Conservation (phyloP, 331 rosid species). For the Arachis monticola region DNA sequence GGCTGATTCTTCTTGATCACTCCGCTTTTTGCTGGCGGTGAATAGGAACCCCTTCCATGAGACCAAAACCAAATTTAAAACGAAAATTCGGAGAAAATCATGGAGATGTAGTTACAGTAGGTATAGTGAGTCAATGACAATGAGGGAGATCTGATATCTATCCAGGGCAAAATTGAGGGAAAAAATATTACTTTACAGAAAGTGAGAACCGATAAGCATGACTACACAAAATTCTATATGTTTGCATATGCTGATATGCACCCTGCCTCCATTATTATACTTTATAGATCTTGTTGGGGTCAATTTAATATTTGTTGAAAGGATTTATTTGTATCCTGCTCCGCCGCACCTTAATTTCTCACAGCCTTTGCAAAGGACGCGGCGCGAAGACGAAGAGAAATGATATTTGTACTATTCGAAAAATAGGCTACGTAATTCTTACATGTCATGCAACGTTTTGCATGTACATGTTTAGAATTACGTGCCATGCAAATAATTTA, state of each 20-base stretch:
- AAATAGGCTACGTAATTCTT: no score
- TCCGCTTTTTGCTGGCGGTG: slow-evolving; percentile 30
- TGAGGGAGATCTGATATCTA: slow-evolving; percentile 27
- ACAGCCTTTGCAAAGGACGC: no score
- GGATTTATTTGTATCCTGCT: neutral
- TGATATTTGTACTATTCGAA: no score
- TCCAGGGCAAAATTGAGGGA: neutral
- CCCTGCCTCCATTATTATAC: neutral
- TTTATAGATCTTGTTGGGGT: neutral
- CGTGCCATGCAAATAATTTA: no score
- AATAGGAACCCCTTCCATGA: slow-evolving; percentile 21
- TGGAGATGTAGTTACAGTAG: slow-evolving; percentile 29
- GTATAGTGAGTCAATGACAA: slow-evolving; percentile 28
- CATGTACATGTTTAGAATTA: no score
- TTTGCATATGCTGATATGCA: neutral
- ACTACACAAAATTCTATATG: slow-evolving; percentile 25
- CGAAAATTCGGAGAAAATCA: slow-evolving; percentile 38
- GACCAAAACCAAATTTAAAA: slow-evolving; percentile 25
- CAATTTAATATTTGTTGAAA: neutral
- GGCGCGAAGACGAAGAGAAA: no score
- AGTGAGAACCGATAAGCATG: slow-evolving; percentile 13
- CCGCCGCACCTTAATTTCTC: no score
- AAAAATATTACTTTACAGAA: slow-evolving; percentile 14
- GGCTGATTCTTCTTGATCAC: slow-evolving; percentile 30
- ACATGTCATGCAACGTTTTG: no score